phyloP scores from a whole-genome alignment of 2,329 filamentous ascomycete species.

The Xylaria arbuscula region DNA sequence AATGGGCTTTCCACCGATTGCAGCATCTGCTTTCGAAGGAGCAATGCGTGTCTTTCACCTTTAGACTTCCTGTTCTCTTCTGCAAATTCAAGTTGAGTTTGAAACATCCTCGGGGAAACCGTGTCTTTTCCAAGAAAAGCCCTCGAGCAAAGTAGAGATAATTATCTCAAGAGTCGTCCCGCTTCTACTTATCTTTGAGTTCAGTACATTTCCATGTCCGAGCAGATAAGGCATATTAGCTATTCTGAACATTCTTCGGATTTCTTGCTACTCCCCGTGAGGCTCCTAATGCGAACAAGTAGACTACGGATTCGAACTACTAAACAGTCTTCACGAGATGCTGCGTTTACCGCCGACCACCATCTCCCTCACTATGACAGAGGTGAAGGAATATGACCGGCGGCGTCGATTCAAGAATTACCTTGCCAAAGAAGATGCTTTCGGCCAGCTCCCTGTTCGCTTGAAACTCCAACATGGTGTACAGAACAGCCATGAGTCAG shows the following conservation, averaged over 20 bases:
- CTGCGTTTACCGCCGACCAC: slow-evolving; percentile 55
- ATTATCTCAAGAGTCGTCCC: neutral
- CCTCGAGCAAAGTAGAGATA: neutral
- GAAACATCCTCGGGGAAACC: neutral
- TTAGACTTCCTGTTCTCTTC: slow-evolving; percentile 9
- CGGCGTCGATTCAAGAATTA: slow-evolving; percentile 51
- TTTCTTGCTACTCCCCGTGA: slow-evolving; percentile 1
- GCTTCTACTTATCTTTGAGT: neutral
- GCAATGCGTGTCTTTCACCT: neutral
- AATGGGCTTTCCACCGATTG: neutral
- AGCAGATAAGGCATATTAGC: slow-evolving; percentile 6
- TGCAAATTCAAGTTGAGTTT: neutral
- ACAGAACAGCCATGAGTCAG: slow-evolving; percentile 33
- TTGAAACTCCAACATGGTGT: slow-evolving; percentile 24
- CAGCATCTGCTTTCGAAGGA: neutral
- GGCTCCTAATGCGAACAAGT: neutral
- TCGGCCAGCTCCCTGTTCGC: slow-evolving; percentile 39
- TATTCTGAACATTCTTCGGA: slow-evolving; percentile 3
- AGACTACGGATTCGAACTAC: neutral
- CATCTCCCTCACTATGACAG: slow-evolving; percentile 55
- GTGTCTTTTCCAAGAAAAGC: neutral
- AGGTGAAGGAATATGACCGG: slow-evolving; percentile 55
- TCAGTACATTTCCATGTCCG: neutral
- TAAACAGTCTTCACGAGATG: slow-evolving; percentile 49
- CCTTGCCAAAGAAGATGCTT: slow-evolving; percentile 46